Evolutionary conservation across 257 asterid species (phyloP).

Genomic region (Petunia axillaris): DNA sequence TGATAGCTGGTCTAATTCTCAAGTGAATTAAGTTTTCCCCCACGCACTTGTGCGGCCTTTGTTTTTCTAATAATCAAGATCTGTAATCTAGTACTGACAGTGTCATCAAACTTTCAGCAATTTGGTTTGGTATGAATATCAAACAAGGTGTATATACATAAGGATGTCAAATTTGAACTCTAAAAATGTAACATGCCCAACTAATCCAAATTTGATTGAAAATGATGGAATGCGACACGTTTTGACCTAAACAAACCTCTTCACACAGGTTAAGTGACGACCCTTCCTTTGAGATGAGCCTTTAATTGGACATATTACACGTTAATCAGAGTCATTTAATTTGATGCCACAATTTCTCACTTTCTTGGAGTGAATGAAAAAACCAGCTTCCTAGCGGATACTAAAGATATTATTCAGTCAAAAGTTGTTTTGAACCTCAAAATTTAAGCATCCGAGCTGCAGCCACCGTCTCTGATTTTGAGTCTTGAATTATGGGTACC

Average conservation of each 20-base stretch:
- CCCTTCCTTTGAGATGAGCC: background rate
- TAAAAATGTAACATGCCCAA: background rate
- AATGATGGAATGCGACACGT: background rate
- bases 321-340: background rate
- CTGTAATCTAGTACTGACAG: background rate
- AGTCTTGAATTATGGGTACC: background rate
- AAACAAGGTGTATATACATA: background rate
- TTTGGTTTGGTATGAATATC: background rate
- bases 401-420: background rate
- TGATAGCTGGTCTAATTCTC: background rate
- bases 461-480: constrained; percentile 1
- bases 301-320: background rate
- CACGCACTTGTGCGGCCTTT: background rate
- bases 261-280: background rate
- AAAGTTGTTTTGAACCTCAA: background rate
- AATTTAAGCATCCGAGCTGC: background rate
- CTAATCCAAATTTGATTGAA: background rate
- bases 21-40: background rate
- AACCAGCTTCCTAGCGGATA: background rate
- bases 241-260: background rate
- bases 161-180: too few species aligned
- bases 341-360: background rate
- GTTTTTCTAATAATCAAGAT: background rate
- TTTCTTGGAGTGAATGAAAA: background rate
- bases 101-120: background rate